Base-by-base conservation (phyloP, 2,329 filamentous ascomycete genomes). In the Aureobasidium sp. region DNA sequence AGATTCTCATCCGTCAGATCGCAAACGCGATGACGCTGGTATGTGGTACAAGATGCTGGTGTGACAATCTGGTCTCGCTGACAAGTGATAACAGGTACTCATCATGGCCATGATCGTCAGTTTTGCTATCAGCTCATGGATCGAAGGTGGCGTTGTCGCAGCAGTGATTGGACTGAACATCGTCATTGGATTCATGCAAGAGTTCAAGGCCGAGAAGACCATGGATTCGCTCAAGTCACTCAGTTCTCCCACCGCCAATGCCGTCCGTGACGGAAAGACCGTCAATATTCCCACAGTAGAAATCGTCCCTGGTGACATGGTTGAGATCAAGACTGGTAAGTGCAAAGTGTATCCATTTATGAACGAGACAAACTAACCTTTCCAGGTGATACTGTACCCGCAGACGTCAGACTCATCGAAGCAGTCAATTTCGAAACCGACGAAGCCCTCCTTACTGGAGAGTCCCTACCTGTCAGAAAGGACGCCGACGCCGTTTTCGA, bases 21-120 rank as follows among this genome's bases (percentile, higher is more conserved):
- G 83, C 85, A 70, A 91, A 91, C 78, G 88, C 88, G 62, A 90
- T 91, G 88, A 88, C 88, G 66, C 71, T 89, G 72, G 86, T 86
- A 69, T 66, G 66, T 61, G 27, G 32, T 25, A 16, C 32, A 37
- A 41, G 44, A 21, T 27, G 49, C 6, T 7, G 34, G 9, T 29
- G 8, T n/a, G 7, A 3, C 25, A 6, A 25, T 3, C 10, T 21
- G 13, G 21, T 41, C 16, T 36, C 7, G 42, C 45, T 55, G 21
- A 48, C 50, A 2, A 32, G n/a, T 14, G 7, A 32, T 25, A 41
- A 2, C 6, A 74, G 71, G 71, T 78, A 6, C 70, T 79, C n/a
- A 75, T 79, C 39, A 67, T 79, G 61, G 77, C 76, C 34, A 79
- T 79, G 77, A 75, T 72, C 27, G 76, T 79, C 49, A 78, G 75